A percentile compares a stretch with the other conserved stretches of the same genome.
These are phyloP conservation scores for Penicillium paneum DNA, from an alignment of 2,329 filamentous ascomycete genomes.

Conservation along the genomic window DNA sequence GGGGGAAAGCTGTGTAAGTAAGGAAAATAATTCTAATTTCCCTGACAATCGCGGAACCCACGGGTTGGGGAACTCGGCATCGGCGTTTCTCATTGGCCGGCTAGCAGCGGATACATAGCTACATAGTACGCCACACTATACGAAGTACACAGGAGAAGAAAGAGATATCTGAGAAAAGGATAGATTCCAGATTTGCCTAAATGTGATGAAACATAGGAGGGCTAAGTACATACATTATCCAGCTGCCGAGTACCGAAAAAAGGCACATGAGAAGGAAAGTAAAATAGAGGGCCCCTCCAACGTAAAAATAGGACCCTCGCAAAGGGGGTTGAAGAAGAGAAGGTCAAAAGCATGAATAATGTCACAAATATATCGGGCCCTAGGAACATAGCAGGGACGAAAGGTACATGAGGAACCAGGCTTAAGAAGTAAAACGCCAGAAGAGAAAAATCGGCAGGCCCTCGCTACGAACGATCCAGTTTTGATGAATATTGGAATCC, in stretches of 20 bases:
- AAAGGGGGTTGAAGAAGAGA: conserved; percentile 22
- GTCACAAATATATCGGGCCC: conserved; percentile 32
- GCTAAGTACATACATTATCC: conserved; percentile 41
- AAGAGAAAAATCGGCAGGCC: conserved; percentile 24
- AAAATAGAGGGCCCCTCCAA: conserved; percentile 11
- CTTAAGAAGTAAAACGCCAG: conserved; percentile 31
- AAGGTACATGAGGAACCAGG: conserved; percentile 27
- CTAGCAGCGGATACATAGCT: neutral
- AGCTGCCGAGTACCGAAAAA: conserved; percentile 31
- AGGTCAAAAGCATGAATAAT: conserved; percentile 16
- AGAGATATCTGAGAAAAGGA: neutral
- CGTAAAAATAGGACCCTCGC: conserved; percentile 15
- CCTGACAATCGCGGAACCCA: conserved; percentile 32
- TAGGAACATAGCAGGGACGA: conserved; percentile 43
- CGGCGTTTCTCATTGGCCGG: conserved; percentile 29
- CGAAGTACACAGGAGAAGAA: conserved; percentile 9
- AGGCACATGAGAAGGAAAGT: conserved; percentile 25
- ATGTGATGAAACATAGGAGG: conserved; percentile 18
- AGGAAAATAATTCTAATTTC: conserved; percentile 14
- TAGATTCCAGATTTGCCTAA: conserved; percentile 14
- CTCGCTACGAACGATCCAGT: conserved; percentile 32
- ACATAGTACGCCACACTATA: neutral
- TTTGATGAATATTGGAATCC: conserved; percentile 7
- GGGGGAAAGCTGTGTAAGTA: neutral
- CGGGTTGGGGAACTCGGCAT: conserved; percentile 28